Evolutionary conservation across 331 rosid species (phyloP).

Genomic region (Cydonia oblonga): DNA sequence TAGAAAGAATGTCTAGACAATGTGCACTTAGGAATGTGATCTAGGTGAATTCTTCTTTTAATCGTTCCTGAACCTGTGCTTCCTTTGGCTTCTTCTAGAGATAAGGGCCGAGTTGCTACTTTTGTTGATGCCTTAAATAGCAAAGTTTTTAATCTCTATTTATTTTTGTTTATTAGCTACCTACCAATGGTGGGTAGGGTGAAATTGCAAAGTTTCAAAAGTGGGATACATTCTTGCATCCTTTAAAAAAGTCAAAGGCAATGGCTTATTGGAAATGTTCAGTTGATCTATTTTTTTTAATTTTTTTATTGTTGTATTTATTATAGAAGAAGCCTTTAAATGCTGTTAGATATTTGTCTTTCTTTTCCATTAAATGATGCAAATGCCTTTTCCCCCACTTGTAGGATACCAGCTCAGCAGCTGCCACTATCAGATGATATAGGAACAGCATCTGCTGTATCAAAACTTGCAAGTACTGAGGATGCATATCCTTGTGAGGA

Average conservation of each 20-base stretch:
- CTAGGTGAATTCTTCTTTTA: too few species aligned
- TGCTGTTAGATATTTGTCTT: neutral
- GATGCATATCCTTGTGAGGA: conserved; percentile 35
- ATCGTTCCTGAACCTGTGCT: neutral
- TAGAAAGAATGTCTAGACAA: neutral
- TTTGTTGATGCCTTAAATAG: neutral
- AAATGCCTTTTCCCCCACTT: conserved; percentile 13
- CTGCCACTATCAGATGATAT: conserved; percentile 33
- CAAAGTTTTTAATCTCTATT: neutral
- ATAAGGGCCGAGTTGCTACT: neutral
- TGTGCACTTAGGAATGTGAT: neutral
- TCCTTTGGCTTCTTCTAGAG: neutral
- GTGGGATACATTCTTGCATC: neutral
- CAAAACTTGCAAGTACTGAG: conserved; percentile 29
- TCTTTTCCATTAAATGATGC: conserved; percentile 14
- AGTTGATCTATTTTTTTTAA: neutral
- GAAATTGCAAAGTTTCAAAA: neutral
- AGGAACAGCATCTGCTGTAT: conserved; percentile 34
- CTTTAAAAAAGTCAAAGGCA: neutral
- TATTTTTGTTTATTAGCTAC: neutral
- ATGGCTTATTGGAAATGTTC: neutral
- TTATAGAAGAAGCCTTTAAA: conserved; percentile 1
- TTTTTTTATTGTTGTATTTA: neutral
- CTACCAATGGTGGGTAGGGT: neutral
- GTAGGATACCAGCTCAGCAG: conserved; percentile 49